These are phyloP conservation scores for Tuber calosporum DNA, from an alignment of 495 filamentous ascomycete genomes.

Conservation along the genomic window DNA sequence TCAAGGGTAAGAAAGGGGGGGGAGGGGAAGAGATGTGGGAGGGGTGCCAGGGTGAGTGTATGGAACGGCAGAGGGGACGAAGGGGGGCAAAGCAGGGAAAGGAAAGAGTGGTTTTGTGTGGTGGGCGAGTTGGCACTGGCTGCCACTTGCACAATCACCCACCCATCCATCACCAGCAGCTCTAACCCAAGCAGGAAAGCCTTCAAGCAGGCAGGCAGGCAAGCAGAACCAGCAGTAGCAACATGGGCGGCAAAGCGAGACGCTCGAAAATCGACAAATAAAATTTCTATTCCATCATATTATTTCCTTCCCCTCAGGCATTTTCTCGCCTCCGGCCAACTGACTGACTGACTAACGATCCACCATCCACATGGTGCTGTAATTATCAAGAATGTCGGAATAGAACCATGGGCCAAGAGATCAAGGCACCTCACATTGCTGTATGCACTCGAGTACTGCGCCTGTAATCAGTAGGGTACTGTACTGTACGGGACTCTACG, in stretches of 20 bases:
- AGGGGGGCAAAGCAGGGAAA: slow-evolving; percentile 17
- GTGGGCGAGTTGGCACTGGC: slow-evolving; percentile 3
- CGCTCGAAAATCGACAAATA: neutral
- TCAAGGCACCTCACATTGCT: neutral
- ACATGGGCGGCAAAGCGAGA: neutral
- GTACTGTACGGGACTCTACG: no score
- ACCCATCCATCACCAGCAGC: no score
- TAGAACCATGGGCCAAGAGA: neutral
- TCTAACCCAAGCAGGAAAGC: neutral
- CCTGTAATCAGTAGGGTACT: no score
- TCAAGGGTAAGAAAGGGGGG: neutral
- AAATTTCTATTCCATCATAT: neutral
- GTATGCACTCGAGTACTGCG: no score
- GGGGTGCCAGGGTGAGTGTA: neutral
- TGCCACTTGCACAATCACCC: neutral
- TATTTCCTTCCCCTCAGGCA: neutral
- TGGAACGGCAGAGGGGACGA: slow-evolving; percentile 4
- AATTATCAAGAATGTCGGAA: neutral
- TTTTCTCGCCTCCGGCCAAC: neutral
- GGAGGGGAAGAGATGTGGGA: neutral
- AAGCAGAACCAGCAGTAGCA: neutral
- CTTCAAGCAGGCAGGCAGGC: neutral
- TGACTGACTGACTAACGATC: neutral
- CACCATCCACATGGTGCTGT: neutral
- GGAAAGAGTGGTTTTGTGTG: neutral